These are phyloP conservation scores for Dactylellina parvicollis DNA, from an alignment of 2,329 filamentous ascomycete species.

Conservation along the genomic window DNA sequence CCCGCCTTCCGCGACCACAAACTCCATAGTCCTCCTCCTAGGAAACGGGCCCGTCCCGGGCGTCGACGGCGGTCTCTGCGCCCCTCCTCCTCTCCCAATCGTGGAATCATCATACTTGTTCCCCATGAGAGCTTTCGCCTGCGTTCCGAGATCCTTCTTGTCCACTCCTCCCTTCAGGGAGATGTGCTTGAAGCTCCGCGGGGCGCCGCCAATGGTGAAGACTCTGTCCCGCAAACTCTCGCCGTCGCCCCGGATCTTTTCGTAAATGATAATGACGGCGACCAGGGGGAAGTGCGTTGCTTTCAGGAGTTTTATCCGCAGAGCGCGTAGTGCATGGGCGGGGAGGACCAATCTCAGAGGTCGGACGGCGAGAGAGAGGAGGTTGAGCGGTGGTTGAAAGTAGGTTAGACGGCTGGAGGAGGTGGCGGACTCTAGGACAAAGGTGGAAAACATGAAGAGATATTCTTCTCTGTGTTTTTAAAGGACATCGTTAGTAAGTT, in stretches of 20 bases:
- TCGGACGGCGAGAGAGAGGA: constrained; percentile 76
- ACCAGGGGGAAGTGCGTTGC: constrained; percentile 58
- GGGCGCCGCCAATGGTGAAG: constrained; percentile 27
- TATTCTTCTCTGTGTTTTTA: constrained; percentile 71
- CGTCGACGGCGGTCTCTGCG: constrained; percentile 24
- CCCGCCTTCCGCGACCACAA: constrained; percentile 7
- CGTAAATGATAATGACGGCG: constrained; percentile 38
- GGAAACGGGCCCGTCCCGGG: constrained; percentile 31
- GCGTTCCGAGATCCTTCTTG: constrained; percentile 31
- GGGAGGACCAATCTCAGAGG: constrained; percentile 76
- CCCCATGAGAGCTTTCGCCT: constrained; percentile 34
- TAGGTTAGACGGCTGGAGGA: constrained; percentile 73
- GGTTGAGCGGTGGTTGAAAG: constrained; percentile 77
- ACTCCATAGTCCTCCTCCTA: background rate
- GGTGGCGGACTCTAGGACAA: constrained; percentile 72
- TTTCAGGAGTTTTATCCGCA: constrained; percentile 57
- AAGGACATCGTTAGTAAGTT: constrained; percentile 59
- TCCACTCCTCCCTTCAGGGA: constrained; percentile 17
- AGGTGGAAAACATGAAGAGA: constrained; percentile 68
- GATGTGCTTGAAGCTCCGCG: constrained; percentile 17
- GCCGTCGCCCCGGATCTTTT: constrained; percentile 21
- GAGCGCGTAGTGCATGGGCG: constrained; percentile 70
- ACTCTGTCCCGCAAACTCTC: constrained; percentile 24
- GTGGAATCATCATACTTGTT: constrained; percentile 12
- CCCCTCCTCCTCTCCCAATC: background rate